Evolutionary conservation across 352 stramenopile genomes (phyloP).

Genomic region (Albugo laibachii): DNA sequence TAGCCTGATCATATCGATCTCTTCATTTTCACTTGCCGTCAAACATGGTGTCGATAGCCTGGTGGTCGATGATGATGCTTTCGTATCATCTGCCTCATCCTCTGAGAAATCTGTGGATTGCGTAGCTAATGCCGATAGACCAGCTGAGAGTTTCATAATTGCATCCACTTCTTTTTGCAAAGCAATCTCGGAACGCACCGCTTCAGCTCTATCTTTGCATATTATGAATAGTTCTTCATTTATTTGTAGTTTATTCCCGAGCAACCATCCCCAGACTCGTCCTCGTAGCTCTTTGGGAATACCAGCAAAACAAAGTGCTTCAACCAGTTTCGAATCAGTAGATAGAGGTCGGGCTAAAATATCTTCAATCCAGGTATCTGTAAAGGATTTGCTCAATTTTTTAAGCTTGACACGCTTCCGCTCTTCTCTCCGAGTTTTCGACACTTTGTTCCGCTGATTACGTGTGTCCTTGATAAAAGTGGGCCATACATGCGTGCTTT

Average conservation of each 20-base stretch:
- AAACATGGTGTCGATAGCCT: background rate
- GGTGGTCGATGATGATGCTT: constrained; percentile 6
- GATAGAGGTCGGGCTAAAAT: constrained; percentile 15
- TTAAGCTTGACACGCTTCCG: constrained; percentile 31
- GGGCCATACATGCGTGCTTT: constrained; percentile 9
- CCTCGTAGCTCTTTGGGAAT: constrained; percentile 71
- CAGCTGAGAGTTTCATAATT: background rate
- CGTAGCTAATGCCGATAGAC: background rate
- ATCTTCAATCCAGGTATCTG: constrained; percentile 51
- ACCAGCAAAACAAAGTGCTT: constrained; percentile 56
- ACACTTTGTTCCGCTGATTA: constrained; percentile 18
- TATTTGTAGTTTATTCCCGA: constrained; percentile 69
- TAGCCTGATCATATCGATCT: constrained; percentile 11
- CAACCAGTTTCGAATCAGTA: constrained; percentile 12
- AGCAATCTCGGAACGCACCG: constrained; percentile 53
- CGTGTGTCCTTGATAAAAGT: constrained; percentile 12
- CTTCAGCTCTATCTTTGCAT: constrained; percentile 47
- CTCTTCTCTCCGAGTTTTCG: constrained; percentile 42
- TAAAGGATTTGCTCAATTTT: constrained; percentile 56
- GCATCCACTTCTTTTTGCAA: constrained; percentile 36
- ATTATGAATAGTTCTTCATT: constrained; percentile 75
- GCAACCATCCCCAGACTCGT: constrained; percentile 53
- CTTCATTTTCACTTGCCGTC: background rate
- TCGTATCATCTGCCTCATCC: constrained; percentile 1
- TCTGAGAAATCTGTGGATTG: background rate